Conservation (phyloP, 768 basidiomycete genomes). For the Pleurotus cornucopiae region DNA sequence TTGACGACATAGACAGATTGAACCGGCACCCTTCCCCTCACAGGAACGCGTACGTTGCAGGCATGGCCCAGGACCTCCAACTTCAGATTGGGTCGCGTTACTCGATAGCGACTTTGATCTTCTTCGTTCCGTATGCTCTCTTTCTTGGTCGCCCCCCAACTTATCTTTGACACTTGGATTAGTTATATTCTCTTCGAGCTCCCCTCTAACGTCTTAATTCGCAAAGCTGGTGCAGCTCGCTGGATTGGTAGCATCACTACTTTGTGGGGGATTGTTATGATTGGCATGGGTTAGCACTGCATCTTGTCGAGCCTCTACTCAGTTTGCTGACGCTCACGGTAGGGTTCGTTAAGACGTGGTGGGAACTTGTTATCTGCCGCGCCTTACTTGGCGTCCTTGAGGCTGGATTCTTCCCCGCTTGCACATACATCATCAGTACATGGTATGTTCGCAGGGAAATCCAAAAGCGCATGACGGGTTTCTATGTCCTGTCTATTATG, state of each 20-base stretch:
- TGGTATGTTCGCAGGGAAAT: conserved; percentile 21
- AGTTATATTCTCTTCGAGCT: conserved; percentile 29
- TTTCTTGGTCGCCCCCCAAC: conserved; percentile 23
- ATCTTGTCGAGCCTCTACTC: not conserved
- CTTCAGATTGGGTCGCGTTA: conserved; percentile 27
- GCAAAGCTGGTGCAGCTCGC: conserved; percentile 37
- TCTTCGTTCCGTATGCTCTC: conserved; percentile 41
- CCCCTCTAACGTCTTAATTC: conserved; percentile 39
- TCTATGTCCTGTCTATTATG: conserved; percentile 18
- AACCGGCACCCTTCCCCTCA: conserved; percentile 12
- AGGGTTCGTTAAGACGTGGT: conserved; percentile 38
- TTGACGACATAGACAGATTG: no score
- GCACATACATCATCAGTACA: conserved; percentile 18
- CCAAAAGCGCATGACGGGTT: conserved; percentile 19
- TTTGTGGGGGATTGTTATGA: conserved; percentile 39
- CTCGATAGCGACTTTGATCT: conserved; percentile 37
- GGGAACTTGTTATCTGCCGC: conserved; percentile 34
- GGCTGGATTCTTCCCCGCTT: conserved; percentile 58
- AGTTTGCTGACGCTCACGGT: not conserved
- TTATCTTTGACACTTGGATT: not conserved
- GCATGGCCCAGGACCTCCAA: conserved; percentile 27
- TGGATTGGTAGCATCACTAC: conserved; percentile 36
- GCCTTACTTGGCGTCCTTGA: conserved; percentile 67
- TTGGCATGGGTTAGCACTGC: conserved; percentile 28
- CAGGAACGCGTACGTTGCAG: conserved; percentile 27